phyloP scores from a whole-genome alignment of 495 filamentous ascomycete species.

The Aspergillus indologenus region DNA sequence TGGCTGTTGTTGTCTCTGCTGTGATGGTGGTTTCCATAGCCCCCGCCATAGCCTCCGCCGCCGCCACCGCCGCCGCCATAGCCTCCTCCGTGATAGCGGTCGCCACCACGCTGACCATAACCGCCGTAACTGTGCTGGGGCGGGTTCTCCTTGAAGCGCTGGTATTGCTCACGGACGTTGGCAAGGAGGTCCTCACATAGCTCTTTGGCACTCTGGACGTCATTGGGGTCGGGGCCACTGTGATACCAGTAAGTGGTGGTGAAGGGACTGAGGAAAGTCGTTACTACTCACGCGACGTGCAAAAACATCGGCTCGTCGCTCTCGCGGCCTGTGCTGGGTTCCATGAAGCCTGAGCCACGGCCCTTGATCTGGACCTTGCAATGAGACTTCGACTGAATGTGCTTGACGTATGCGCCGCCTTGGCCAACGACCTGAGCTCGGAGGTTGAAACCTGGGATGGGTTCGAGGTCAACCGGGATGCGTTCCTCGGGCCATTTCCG shows the following conservation, averaged over 20 bases:
- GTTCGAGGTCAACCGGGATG: slow-evolving; percentile 85
- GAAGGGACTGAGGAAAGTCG: neutral
- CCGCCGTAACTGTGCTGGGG: slow-evolving; percentile 59
- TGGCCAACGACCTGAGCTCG: slow-evolving; percentile 93
- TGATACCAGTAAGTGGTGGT: slow-evolving; percentile 28
- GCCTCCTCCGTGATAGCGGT: slow-evolving; percentile 27
- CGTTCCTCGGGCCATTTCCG: slow-evolving; percentile 98
- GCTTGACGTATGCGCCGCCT: slow-evolving; percentile 91
- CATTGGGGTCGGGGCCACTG: slow-evolving; percentile 80
- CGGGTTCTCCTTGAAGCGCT: slow-evolving; percentile 82
- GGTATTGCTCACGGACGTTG: slow-evolving; percentile 82
- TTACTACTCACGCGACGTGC: slow-evolving; percentile 72
- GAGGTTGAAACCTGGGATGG: slow-evolving; percentile 92
- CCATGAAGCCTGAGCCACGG: slow-evolving; percentile 91
- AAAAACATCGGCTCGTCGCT: slow-evolving; percentile 95
- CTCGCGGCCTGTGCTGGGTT: slow-evolving; percentile 75
- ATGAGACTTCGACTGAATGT: slow-evolving; percentile 90
- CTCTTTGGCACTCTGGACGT: slow-evolving; percentile 83
- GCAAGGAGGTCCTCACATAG: slow-evolving; percentile 81
- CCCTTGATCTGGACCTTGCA: slow-evolving; percentile 98
- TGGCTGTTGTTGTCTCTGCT: slow-evolving; percentile 14
- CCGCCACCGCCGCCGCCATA: slow-evolving; percentile 33
- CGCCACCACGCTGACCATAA: slow-evolving; percentile 34
- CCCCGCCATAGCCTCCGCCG: slow-evolving; percentile 31
- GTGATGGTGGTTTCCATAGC: slow-evolving; percentile 40